A percentile compares a stretch with the other conserved stretches of the same genome.
Conservation (phyloP, 1,284 basidiomycete species). For the Ganoderma sinense region DNA sequence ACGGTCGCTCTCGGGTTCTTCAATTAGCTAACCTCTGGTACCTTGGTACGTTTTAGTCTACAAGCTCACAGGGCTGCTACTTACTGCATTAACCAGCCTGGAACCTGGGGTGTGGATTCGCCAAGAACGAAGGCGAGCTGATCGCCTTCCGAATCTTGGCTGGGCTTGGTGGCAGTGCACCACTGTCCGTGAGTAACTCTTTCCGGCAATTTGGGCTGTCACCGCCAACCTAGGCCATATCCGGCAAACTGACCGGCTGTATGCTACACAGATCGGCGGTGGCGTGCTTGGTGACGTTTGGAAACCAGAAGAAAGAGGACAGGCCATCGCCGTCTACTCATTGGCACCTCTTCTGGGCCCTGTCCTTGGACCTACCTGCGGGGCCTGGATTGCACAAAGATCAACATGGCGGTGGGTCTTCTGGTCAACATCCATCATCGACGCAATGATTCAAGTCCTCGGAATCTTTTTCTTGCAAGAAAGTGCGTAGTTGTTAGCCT, state of each 20-base stretch:
- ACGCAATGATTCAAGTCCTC: constrained; percentile 45
- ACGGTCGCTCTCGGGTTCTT: constrained; percentile 48
- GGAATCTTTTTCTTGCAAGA: constrained; percentile 56
- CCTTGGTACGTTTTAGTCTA: constrained; percentile 48
- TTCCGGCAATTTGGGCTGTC: neutral
- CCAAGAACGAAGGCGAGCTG: constrained; percentile 61
- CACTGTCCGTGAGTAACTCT: constrained; percentile 54
- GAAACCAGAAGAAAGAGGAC: constrained; percentile 52
- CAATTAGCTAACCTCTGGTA: constrained; percentile 67
- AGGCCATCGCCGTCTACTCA: constrained; percentile 56
- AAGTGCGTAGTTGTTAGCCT: constrained; percentile 40
- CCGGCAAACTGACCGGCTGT: neutral
- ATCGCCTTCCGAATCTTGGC: constrained; percentile 73
- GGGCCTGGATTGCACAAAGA: constrained; percentile 48
- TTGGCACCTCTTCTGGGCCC: constrained; percentile 54
- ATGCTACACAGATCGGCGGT: constrained; percentile 45
- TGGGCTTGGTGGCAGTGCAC: constrained; percentile 70
- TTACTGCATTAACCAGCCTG: constrained; percentile 51
- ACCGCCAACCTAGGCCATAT: neutral
- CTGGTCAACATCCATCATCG: constrained; percentile 48
- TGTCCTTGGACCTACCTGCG: constrained; percentile 50
- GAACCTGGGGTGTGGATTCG: constrained; percentile 74
- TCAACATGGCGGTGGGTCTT: constrained; percentile 53
- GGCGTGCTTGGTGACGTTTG: constrained; percentile 61
- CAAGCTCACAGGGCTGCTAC: neutral